Conservation (phyloP, 805 yeast species). For the Lachancea nothofagi region DNA sequence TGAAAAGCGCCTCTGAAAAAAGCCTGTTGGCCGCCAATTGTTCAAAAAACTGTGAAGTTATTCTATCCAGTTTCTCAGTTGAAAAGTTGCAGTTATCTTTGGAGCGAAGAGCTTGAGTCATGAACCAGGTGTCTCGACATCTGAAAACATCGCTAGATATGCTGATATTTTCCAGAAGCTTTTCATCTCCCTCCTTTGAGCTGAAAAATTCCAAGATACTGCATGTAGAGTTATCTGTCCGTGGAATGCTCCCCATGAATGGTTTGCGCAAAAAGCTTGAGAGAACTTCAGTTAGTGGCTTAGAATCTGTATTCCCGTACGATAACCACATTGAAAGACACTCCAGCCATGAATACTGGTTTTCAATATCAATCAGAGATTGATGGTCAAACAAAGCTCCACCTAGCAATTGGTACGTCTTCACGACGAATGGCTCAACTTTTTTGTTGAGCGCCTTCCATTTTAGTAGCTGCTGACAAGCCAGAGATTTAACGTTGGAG, state of each 20-base stretch:
- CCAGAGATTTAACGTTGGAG: constrained; percentile 47
- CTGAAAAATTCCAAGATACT: constrained; percentile 31
- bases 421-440: constrained; percentile 47
- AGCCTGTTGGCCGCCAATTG: constrained; percentile 44
- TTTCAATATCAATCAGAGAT: constrained; percentile 33
- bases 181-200: constrained; percentile 15
- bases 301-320: constrained; percentile 49
- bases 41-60: constrained; percentile 43
- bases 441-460: constrained; percentile 50
- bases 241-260: constrained; percentile 4
- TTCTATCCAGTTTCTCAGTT: constrained; percentile 32
- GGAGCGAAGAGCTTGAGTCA: constrained; percentile 42
- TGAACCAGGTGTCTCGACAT: constrained; percentile 46
- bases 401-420: constrained; percentile 59
- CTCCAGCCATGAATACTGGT: constrained; percentile 60
- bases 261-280: constrained; percentile 23
- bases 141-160: constrained; percentile 25
- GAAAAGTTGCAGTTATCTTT: constrained; percentile 25
- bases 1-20: constrained; percentile 57
- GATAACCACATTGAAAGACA: constrained; percentile 54
- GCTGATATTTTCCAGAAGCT: constrained; percentile 13
- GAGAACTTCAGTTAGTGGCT: constrained; percentile 32
- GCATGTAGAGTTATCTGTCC: constrained; percentile 19
- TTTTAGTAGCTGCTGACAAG: constrained; percentile 54
- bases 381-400: constrained; percentile 39